phyloP scores from a whole-genome alignment of 1,284 basidiomycete genomes.

The Mrakiaceae sp. region DNA sequence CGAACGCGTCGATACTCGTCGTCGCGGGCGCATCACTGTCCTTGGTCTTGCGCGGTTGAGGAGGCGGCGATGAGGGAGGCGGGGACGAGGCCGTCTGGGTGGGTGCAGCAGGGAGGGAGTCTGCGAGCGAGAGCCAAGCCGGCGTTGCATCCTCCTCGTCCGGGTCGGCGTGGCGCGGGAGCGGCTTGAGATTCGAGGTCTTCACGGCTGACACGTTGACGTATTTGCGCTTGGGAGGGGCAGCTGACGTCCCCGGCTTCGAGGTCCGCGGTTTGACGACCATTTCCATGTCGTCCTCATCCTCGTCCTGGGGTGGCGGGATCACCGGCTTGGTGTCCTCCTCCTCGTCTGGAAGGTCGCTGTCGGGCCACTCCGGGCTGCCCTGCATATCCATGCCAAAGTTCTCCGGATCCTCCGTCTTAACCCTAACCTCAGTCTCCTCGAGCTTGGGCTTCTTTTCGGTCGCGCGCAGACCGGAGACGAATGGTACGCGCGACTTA shows the following conservation, averaged over 20 bases:
- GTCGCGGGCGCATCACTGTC: conserved; percentile 30
- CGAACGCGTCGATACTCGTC: conserved; percentile 44
- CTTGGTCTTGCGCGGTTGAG: conserved; percentile 31
- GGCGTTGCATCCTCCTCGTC: conserved; percentile 42
- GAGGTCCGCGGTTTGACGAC: conserved; percentile 25
- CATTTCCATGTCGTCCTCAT: conserved; percentile 21
- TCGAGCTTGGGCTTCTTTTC: conserved; percentile 51
- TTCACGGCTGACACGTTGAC: conserved; percentile 37
- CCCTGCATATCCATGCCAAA: conserved; percentile 22
- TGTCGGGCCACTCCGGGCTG: conserved; percentile 14
- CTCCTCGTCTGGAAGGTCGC: conserved; percentile 23
- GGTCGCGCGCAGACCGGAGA: too few relatives aligned
- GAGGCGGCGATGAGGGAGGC: conserved; percentile 8
- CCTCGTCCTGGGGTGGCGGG: conserved; percentile 19
- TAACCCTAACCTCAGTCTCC: conserved; percentile 24
- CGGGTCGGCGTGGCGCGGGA: conserved; percentile 28
- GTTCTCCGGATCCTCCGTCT: conserved; percentile 23
- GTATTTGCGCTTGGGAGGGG: conserved; percentile 29
- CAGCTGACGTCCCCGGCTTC: conserved; percentile 17
- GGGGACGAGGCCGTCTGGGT: conserved; percentile 29
- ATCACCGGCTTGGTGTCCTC: conserved; percentile 24
- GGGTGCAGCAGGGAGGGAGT: conserved; percentile 30
- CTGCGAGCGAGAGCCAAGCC: conserved; percentile 65
- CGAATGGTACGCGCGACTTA: too few relatives aligned
- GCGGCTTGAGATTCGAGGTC: conserved; percentile 29